Evolutionary conservation across 345 rosid genomes (phyloP).

Genomic region (Aquilaria yunnanensis): DNA sequence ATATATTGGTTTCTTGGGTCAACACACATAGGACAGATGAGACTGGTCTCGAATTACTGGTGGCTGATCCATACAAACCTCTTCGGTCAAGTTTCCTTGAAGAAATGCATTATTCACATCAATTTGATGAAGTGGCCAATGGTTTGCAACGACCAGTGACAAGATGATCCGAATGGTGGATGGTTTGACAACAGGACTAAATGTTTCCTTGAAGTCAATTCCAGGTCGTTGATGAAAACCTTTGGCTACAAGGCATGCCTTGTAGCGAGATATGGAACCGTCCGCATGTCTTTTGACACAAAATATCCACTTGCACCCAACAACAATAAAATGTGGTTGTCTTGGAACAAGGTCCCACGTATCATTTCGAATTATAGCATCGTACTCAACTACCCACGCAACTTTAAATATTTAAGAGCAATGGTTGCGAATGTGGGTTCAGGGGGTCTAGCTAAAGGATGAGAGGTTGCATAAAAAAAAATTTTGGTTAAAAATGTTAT

Average conservation of each 20-base stretch:
- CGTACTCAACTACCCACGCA: neutral
- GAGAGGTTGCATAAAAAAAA: neutral
- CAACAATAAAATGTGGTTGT: neutral
- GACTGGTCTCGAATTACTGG: too few relatives aligned
- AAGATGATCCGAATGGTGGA: neutral
- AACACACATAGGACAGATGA: too few relatives aligned
- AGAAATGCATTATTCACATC: too few relatives aligned
- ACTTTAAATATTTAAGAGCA: too few relatives aligned
- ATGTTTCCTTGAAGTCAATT: neutral
- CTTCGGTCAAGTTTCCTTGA: too few relatives aligned
- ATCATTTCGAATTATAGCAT: neutral
- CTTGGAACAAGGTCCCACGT: neutral
- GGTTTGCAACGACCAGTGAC: too few relatives aligned
- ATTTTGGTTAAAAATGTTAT: too few relatives aligned
- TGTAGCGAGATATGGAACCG: neutral
- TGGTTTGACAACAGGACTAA: neutral
- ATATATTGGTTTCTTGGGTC: too few relatives aligned
- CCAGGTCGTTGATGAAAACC: constrained; percentile 6
- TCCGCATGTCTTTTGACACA: neutral
- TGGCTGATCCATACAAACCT: too few relatives aligned
- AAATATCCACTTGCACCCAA: neutral
- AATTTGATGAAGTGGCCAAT: too few relatives aligned
- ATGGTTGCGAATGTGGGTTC: too few relatives aligned
- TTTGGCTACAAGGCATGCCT: constrained; percentile 1
- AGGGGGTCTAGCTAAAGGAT: neutral